Conservation (phyloP, 1,284 basidiomycete genomes). For the Salmacisia buchloeana region DNA sequence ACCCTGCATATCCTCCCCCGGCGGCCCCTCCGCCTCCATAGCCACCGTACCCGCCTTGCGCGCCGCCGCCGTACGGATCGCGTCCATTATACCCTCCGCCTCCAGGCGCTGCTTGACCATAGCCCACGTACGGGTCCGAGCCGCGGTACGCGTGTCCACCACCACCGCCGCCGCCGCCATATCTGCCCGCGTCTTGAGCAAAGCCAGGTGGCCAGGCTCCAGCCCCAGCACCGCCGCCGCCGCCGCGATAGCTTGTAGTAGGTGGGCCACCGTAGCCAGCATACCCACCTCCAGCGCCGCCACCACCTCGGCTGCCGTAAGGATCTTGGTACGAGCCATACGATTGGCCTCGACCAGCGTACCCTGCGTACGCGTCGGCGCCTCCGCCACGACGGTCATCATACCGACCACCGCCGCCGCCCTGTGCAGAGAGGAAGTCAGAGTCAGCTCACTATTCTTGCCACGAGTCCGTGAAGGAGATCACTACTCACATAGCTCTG, state of each 20-base stretch:
- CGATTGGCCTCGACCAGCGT: slow-evolving; percentile 14
- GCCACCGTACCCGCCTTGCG: too few relatives aligned
- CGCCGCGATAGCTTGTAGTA: slow-evolving; percentile 14
- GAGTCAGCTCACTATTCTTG: neutral
- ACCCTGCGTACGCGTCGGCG: slow-evolving; percentile 2
- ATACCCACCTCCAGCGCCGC: slow-evolving; percentile 16
- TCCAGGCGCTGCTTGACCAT: slow-evolving; percentile 10
- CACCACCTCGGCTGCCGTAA: slow-evolving; percentile 13
- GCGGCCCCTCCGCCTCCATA: slow-evolving; percentile 13
- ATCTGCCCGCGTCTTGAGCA: slow-evolving; percentile 17
- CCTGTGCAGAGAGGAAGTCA: slow-evolving; percentile 14
- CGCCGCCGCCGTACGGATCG: slow-evolving; percentile 4
- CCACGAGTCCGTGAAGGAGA: neutral
- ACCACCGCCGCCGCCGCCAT: slow-evolving; percentile 10
- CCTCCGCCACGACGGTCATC: neutral
- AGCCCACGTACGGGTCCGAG: slow-evolving; percentile 8
- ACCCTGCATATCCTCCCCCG: slow-evolving; percentile 12
- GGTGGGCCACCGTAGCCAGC: slow-evolving; percentile 18
- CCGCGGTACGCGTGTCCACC: slow-evolving; percentile 10
- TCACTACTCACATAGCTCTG: slow-evolving; percentile 1
- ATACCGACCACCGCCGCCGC: slow-evolving; percentile 10
- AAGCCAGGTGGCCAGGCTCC: too few relatives aligned
- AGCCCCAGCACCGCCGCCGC: too few relatives aligned
- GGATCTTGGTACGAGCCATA: slow-evolving; percentile 10
- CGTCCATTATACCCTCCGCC: slow-evolving; percentile 14